A percentile compares a stretch with the other conserved stretches of the same genome.
Evolutionary conservation across 2,329 filamentous ascomycete genomes (phyloP).

Genomic region (Pseudofabraea citricarpa): DNA sequence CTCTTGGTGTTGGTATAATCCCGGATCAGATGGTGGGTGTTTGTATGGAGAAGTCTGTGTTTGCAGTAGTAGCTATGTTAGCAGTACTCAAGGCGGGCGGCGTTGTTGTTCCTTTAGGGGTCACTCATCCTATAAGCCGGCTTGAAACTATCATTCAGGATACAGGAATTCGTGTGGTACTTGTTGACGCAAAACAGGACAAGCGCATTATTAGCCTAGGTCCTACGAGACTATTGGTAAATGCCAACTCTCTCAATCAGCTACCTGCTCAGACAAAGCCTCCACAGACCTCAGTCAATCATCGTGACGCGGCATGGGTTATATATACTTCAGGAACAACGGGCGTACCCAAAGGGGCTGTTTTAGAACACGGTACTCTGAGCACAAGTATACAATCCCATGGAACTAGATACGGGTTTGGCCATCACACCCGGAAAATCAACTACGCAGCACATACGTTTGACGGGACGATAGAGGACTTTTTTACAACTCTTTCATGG

Average conservation of each 20-base stretch:
- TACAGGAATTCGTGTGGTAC: not conserved
- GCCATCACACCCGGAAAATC: constrained; percentile 7
- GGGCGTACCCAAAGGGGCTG: constrained; percentile 12
- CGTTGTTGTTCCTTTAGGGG: constrained; percentile 20
- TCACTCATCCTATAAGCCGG: constrained; percentile 2
- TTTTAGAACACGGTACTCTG: constrained; percentile 10
- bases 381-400: constrained; percentile 4
- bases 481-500: constrained; percentile 13
- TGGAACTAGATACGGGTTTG: constrained; percentile 6
- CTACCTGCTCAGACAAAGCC: not conserved
- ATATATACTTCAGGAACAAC: constrained; percentile 15
- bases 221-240: not conserved
- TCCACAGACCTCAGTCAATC: constrained; percentile 2
- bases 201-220: not conserved
- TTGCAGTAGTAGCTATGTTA: constrained; percentile 16
- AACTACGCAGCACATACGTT: constrained; percentile 14
- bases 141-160: not conserved
- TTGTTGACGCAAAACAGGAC: not conserved
- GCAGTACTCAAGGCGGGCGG: constrained; percentile 16
- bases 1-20: constrained; percentile 6
- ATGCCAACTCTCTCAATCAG: not conserved
- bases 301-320: constrained; percentile 9
- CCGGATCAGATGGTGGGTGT: constrained; percentile 10
- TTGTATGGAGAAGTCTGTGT: constrained; percentile 18
- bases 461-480: constrained; percentile 9